Conservation (phyloP, 78 protist genomes). For the Emiliania huxleyi region DNA sequence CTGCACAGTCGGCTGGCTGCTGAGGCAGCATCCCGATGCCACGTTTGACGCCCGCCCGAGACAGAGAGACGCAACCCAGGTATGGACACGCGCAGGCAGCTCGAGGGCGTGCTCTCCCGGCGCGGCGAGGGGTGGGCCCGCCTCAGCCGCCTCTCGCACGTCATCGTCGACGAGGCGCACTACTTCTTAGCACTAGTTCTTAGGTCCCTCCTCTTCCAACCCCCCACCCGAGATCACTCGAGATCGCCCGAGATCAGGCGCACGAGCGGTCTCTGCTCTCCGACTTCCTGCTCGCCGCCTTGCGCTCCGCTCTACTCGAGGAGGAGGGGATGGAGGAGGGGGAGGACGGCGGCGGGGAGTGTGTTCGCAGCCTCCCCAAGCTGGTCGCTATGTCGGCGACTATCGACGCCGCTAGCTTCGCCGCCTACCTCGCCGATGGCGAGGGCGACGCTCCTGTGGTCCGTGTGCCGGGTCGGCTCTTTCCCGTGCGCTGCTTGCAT, state of each 20-base stretch:
- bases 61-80: neutral
- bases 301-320: too few relatives aligned
- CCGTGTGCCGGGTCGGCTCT: conserved; percentile 73
- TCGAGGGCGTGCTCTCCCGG: neutral
- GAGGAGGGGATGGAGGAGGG: neutral
- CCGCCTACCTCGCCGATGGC: conserved; percentile 75
- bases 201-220: neutral
- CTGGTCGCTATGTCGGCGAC: conserved; percentile 82
- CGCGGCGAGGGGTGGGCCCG: neutral
- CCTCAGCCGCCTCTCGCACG: neutral
- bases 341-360: neutral
- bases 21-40: too few relatives aligned
- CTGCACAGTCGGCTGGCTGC: conserved; percentile 77
- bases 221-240: too few relatives aligned
- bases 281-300: conserved; percentile 71
- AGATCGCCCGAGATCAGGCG: too few relatives aligned
- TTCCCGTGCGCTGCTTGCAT: conserved; percentile 32
- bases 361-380: conserved; percentile 67
- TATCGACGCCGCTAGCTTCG: conserved; percentile 70
- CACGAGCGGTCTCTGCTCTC: conserved; percentile 73
- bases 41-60: too few relatives aligned
- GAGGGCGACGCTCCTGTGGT: conserved; percentile 59
- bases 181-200: too few relatives aligned
- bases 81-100: neutral
- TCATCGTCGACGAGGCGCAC: too few relatives aligned